Conservation (phyloP, 2,329 filamentous ascomycete species). For the Calonectria henricotiae region DNA sequence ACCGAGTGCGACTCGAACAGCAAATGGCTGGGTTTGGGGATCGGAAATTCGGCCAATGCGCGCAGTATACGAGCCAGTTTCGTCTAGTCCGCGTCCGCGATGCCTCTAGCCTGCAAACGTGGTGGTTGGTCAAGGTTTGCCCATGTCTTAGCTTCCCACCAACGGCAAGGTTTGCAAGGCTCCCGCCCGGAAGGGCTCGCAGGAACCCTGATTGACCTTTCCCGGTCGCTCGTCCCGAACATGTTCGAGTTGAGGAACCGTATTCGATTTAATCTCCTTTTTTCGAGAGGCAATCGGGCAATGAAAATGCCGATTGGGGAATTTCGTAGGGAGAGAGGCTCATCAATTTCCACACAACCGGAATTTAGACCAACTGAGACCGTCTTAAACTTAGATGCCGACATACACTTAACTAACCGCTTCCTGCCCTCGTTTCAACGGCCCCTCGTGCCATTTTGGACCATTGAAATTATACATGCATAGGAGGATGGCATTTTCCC, state of each 20-base stretch:
- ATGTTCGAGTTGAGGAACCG: background rate
- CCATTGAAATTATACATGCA: background rate
- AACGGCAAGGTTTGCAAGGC: slow-evolving; percentile 15
- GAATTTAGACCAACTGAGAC: slow-evolving; percentile 7
- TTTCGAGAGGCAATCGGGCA: slow-evolving; percentile 14
- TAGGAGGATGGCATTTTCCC: background rate
- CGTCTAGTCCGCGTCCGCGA: slow-evolving; percentile 7
- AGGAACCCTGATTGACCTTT: slow-evolving; percentile 14
- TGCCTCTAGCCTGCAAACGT: background rate
- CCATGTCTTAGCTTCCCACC: slow-evolving; percentile 1
- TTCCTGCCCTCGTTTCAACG: background rate
- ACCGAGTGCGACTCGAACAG: background rate
- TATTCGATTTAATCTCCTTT: slow-evolving; percentile 12
- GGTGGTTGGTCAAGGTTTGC: slow-evolving; percentile 14
- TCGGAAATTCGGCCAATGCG: slow-evolving; percentile 1
- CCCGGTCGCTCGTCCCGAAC: background rate
- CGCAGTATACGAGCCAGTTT: background rate
- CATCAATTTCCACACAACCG: slow-evolving; percentile 19
- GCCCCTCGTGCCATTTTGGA: background rate
- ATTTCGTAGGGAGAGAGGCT: background rate
- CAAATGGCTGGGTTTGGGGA: background rate
- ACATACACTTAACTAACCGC: slow-evolving; percentile 4
- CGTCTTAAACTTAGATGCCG: slow-evolving; percentile 16
- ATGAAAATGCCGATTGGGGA: slow-evolving; percentile 23
- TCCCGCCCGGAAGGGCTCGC: slow-evolving; percentile 14